Evolutionary conservation across 2,329 filamentous ascomycete genomes (phyloP), one percentile per base, ranked within the genome.

Genomic region (Cadophora gregata): DNA sequence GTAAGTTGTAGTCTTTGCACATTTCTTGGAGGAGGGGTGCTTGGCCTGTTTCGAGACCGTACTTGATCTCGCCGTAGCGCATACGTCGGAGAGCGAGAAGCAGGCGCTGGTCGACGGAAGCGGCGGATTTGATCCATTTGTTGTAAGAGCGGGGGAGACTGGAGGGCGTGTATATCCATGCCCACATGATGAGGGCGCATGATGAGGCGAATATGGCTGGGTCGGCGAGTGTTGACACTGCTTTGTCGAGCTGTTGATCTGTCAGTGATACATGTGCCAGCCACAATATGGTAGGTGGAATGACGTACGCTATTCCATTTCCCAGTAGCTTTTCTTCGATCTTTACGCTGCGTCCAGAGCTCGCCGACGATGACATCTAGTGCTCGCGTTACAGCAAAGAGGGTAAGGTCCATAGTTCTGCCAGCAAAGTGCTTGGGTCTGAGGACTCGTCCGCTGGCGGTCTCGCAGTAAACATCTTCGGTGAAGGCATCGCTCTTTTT

Each of bases 151-250:
- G 83, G 1, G 93, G 93, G 1, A 97, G 84, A 24, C 86, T 84
- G 42, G 86, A 83, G 0, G 93, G 92, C 10, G 82, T 78, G 80
- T 95, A 97, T 77, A 96, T 90, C 91, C 92, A 97, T 21, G 92
- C 86, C 90, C 92, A 95, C 93, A 96, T 97, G 71, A 96, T 89
- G 45, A 92, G 80, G 25, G 89, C 90, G 47, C 86, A 88, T 24
- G 91, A 93, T 38, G 84, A 78, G 53, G 90, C 87, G 77, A 97
- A 96, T 21, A 94, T 80, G 6, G 85, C 79, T 4, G 91, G 86
- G 75, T 95, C 90, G n/a, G 87, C 81, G 45, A 87, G 76, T 10
- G 70, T 77, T 27, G 80, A 80, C 68, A 82, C 70, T 27, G 78
- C 67, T 58, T 66, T 66, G 70, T 80, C 65, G 75, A 77, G 59